A percentile compares a stretch with the other conserved stretches of the same genome.
Evolutionary conservation across 75 land plant genomes (phyloP).

Genomic region (Selaginella tamariscina): DNA sequence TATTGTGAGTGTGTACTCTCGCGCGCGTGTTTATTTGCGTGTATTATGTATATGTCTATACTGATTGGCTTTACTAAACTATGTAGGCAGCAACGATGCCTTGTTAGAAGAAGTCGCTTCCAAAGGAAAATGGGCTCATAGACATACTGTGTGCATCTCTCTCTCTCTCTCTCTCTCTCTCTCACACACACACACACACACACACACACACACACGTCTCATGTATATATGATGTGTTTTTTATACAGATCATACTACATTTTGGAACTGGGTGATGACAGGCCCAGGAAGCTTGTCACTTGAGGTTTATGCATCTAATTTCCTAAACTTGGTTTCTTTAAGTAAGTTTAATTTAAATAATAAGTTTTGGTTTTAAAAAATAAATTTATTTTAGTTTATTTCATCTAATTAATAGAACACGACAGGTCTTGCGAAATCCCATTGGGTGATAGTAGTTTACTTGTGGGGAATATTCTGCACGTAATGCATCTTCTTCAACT

Average conservation of each 20-base stretch:
- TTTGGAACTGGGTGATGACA: conserved; percentile 20
- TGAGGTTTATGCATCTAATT: conserved; percentile 7
- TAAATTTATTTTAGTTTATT: too few relatives aligned
- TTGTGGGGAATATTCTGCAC: conserved; percentile 16
- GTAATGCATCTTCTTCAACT: conserved; percentile 21
- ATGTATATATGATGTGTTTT: not conserved
- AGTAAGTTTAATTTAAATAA: conserved; percentile 16
- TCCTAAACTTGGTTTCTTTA: conserved; percentile 17
- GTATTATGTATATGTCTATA: not conserved
- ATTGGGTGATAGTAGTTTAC: conserved; percentile 17
- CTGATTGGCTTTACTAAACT: not conserved
- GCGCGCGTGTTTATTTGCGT: not conserved
- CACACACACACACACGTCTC: not conserved
- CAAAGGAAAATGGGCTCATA: conserved; percentile 24
- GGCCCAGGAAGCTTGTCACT: conserved; percentile 18
- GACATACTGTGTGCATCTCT: conserved; percentile 17
- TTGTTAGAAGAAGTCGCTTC: conserved; percentile 22
- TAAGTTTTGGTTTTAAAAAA: too few relatives aligned
- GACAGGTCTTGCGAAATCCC: conserved; percentile 24
- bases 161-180: conserved; percentile 8
- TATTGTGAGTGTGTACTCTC: not conserved
- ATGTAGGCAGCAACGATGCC: conserved; percentile 15
- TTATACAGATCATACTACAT: conserved; percentile 19
- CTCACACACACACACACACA: too few relatives aligned
- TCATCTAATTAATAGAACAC: too few relatives aligned